These are phyloP conservation scores for Chrysopogon serrulatus DNA, from an alignment of 176 grass and related monocot genomes.

Conservation along the genomic window DNA sequence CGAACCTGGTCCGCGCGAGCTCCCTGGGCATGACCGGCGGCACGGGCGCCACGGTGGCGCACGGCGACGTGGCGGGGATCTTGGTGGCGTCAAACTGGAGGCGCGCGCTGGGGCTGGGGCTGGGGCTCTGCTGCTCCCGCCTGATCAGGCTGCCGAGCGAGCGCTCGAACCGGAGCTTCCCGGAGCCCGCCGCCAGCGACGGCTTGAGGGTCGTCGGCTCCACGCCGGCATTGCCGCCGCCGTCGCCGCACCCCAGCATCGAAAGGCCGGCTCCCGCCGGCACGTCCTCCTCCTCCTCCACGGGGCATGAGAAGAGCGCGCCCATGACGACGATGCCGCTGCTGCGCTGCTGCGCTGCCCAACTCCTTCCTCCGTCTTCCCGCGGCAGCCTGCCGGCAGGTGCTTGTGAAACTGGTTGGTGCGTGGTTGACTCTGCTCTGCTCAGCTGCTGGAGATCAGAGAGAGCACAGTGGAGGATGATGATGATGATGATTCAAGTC, in stretches of 20 bases:
- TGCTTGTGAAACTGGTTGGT: not conserved
- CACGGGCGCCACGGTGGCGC: slow-evolving; percentile 12
- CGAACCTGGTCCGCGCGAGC: slow-evolving; percentile 5
- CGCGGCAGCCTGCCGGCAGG: not conserved
- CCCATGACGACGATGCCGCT: slow-evolving; percentile 17
- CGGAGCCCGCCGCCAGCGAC: slow-evolving; percentile 35
- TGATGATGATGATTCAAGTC: not conserved
- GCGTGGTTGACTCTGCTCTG: slow-evolving; percentile 24
- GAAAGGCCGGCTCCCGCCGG: not conserved
- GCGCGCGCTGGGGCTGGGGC: slow-evolving; percentile 16
- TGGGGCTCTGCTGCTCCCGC: slow-evolving; percentile 27
- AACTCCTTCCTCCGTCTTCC: not conserved
- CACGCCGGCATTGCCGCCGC: not conserved
- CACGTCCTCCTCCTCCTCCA: slow-evolving; percentile 17
- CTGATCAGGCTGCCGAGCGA: slow-evolving; percentile 54
- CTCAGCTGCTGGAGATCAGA: not conserved
- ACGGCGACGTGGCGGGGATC: slow-evolving; percentile 40
- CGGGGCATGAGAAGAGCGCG: slow-evolving; percentile 43
- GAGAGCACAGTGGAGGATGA: slow-evolving; percentile 6
- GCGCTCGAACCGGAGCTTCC: slow-evolving; percentile 57
- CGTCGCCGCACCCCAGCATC: not conserved
- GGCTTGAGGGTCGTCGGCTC: slow-evolving; percentile 44
- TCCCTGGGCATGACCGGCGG: slow-evolving; percentile 21
- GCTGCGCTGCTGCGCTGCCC: not conserved
- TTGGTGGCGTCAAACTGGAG: slow-evolving; percentile 35